Evolutionary conservation across 1,284 basidiomycete species (phyloP).

Genomic region (Inonotus hispidus): DNA sequence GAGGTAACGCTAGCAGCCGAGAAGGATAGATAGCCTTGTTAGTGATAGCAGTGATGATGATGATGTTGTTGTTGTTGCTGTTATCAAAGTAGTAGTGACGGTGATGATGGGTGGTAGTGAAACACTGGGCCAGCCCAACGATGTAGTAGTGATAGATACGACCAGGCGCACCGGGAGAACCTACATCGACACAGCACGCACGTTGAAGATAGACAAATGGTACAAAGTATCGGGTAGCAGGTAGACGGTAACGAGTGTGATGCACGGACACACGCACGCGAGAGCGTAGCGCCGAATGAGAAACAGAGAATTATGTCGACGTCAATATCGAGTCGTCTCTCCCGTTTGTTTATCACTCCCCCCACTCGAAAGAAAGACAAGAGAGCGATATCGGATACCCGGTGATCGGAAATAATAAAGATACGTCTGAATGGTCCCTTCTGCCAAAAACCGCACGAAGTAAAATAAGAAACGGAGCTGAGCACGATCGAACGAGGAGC

Average conservation of each 20-base stretch:
- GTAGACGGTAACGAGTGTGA: neutral
- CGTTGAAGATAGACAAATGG: neutral
- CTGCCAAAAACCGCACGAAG: neutral
- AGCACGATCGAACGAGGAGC: neutral
- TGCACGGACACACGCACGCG: neutral
- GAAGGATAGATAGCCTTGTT: neutral
- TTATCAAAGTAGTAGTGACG: neutral
- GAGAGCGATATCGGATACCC: no score
- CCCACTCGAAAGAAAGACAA: neutral
- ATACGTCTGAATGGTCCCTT: constrained; percentile 2
- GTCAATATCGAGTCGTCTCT: no score
- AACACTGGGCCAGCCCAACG: neutral
- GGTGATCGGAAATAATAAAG: neutral
- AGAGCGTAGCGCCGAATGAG: neutral
- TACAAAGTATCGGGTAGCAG: neutral
- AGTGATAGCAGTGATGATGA: neutral
- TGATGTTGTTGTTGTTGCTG: no score
- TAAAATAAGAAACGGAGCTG: neutral
- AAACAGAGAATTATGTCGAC: neutral
- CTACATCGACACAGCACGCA: neutral
- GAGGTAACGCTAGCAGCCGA: neutral
- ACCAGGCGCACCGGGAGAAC: neutral
- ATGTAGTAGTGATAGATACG: neutral
- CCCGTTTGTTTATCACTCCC: neutral
- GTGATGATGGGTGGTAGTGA: neutral